Conservation (phyloP, 331 rosid species). For the Quercus tomentella region DNA sequence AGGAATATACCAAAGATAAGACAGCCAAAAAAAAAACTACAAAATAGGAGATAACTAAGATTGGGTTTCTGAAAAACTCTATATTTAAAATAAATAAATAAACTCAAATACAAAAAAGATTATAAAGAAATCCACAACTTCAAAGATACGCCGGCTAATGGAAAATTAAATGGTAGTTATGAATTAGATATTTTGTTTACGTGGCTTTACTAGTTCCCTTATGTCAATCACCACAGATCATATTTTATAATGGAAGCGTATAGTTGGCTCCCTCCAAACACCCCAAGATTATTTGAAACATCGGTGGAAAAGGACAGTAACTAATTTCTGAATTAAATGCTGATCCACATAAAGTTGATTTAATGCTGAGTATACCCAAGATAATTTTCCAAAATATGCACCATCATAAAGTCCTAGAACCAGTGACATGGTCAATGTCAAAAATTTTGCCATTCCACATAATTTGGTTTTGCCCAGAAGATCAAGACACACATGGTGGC, state of each 20-base stretch:
- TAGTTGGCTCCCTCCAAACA: background rate
- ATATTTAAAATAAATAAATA: background rate
- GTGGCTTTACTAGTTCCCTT: background rate
- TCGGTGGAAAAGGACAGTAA: background rate
- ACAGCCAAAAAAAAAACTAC: background rate
- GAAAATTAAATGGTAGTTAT: background rate
- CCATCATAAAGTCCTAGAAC: background rate
- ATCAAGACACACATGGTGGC: background rate
- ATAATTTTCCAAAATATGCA: background rate
- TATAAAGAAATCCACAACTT: background rate
- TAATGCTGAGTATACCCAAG: background rate
- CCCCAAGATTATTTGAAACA: background rate
- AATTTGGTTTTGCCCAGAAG: background rate
- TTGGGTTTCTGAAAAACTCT: background rate
- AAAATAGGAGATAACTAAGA: background rate
- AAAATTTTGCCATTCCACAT: background rate
- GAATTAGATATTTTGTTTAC: background rate
- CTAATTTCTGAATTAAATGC: background rate
- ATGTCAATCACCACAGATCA: background rate
- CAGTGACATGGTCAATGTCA: background rate
- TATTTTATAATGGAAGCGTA: background rate
- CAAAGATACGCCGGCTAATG: background rate
- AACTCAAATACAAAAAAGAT: background rate
- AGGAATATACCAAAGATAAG: slow-evolving; percentile 12
- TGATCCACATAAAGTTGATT: background rate